phyloP scores from a whole-genome alignment of 257 asterid species.

The Solanum chilense region DNA sequence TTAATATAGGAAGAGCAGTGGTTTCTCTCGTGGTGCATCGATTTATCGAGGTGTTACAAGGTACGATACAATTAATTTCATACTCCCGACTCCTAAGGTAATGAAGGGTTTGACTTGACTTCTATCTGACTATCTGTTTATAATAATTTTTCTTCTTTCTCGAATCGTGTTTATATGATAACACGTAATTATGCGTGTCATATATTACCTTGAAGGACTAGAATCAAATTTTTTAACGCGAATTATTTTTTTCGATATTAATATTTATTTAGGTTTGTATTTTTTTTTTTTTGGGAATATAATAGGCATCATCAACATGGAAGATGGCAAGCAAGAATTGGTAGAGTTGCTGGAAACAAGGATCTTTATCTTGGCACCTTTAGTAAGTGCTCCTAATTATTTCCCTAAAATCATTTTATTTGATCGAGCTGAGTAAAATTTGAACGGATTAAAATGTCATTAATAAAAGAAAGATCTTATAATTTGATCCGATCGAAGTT shows the following conservation, averaged over 20 bases:
- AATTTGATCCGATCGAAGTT: neutral
- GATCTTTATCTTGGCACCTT: constrained; percentile 91
- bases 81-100: neutral
- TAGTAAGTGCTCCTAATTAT: constrained; percentile 28
- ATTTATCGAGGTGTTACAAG: constrained; percentile 91
- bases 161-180: neutral
- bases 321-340: constrained; percentile 96
- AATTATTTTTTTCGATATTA: neutral
- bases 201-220: neutral
- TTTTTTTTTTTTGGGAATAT: neutral
- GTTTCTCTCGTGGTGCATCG: constrained; percentile 90
- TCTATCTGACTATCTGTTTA: neutral
- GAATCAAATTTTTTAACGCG: neutral
- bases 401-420: neutral
- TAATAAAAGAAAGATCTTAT: neutral
- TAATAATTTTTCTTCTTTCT: neutral
- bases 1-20: constrained; percentile 70
- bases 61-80: constrained; percentile 10
- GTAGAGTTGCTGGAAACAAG: constrained; percentile 92
- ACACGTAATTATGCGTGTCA: neutral
- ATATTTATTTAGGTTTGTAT: neutral
- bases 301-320: constrained; percentile 89
- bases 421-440: neutral
- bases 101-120: neutral
- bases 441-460: neutral